Evolutionary conservation across 306 rosid species (phyloP).

Genomic region (Prinsepia uniflora): DNA sequence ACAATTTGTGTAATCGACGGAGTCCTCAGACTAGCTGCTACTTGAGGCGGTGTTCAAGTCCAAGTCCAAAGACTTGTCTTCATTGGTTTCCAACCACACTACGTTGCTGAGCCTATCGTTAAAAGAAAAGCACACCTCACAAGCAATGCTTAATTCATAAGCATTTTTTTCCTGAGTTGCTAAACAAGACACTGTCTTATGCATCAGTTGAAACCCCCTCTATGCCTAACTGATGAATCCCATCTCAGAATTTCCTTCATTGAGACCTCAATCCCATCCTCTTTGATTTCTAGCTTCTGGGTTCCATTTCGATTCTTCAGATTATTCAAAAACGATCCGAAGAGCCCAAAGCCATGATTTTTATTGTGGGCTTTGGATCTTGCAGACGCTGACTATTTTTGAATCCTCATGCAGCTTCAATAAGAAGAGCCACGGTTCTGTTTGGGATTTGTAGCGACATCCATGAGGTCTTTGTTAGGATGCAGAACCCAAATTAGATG

Average conservation of each 20-base stretch:
- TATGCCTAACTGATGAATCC: constrained; percentile 38
- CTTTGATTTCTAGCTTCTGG: constrained; percentile 33
- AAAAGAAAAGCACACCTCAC: constrained; percentile 19
- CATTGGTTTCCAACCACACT: constrained; percentile 65
- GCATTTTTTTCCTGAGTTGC: too few relatives aligned
- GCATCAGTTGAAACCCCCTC: neutral
- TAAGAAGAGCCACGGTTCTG: constrained; percentile 62
- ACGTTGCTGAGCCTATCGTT: constrained; percentile 51
- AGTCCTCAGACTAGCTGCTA: constrained; percentile 39
- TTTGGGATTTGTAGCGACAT: constrained; percentile 54
- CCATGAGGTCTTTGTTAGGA: too few relatives aligned
- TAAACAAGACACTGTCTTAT: too few relatives aligned
- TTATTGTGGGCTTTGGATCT: constrained; percentile 37
- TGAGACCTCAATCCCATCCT: constrained; percentile 21
- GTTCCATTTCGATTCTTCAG: constrained; percentile 27
- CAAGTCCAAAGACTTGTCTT: constrained; percentile 39
- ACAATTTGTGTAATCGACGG: constrained; percentile 23
- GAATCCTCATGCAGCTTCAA: constrained; percentile 83
- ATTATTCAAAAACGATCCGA: constrained; percentile 68
- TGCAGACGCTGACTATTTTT: constrained; percentile 43
- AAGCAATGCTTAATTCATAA: too few relatives aligned
- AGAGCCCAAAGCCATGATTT: constrained; percentile 39
- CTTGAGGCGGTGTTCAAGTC: constrained; percentile 34
- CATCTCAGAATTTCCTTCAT: constrained; percentile 39
- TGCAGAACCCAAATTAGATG: too few relatives aligned